Conservation (phyloP, 768 basidiomycete genomes). For the Coprinopsis cinerea region DNA sequence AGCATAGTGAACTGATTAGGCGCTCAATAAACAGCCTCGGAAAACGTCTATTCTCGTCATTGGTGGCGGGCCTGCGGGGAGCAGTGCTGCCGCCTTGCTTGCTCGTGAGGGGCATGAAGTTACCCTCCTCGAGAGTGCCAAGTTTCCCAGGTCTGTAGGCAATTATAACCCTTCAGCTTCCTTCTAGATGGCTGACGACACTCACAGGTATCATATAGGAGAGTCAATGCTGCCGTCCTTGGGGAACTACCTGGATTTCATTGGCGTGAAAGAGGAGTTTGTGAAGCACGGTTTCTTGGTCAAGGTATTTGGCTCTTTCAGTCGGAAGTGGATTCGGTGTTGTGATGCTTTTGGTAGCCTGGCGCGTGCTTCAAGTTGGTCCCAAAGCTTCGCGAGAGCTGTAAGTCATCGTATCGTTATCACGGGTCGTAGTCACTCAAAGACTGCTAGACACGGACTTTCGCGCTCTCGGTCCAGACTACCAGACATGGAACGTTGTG, state of each 20-base stretch:
- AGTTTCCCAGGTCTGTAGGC: constrained; percentile 46
- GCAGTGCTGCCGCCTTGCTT: constrained; percentile 48
- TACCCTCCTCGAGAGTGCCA: constrained; percentile 46
- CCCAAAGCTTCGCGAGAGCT: constrained; percentile 49
- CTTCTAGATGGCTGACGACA: not conserved
- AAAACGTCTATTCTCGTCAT: constrained; percentile 38
- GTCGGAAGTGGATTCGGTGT: not conserved
- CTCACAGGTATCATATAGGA: constrained; percentile 33
- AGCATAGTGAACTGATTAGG: too few species aligned
- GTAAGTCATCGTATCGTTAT: constrained; percentile 27
- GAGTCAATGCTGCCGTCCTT: constrained; percentile 30
- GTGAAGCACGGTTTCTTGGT: constrained; percentile 24
- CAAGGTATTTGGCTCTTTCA: constrained; percentile 26
- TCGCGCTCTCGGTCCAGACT: constrained; percentile 39
- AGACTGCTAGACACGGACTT: constrained; percentile 50
- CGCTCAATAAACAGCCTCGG: too few species aligned
- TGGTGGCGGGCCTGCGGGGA: constrained; percentile 57
- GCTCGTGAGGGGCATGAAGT: constrained; percentile 56
- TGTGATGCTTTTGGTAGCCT: constrained; percentile 30
- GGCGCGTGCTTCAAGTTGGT: constrained; percentile 59
- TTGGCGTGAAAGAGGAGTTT: constrained; percentile 24
- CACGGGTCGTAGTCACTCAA: not conserved
- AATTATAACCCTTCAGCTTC: not conserved
- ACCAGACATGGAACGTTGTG: constrained; percentile 59
- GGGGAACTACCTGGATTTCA: constrained; percentile 27